Evolutionary conservation across 495 filamentous ascomycete species (phyloP).

Genomic region (Penicillium coffeae): DNA sequence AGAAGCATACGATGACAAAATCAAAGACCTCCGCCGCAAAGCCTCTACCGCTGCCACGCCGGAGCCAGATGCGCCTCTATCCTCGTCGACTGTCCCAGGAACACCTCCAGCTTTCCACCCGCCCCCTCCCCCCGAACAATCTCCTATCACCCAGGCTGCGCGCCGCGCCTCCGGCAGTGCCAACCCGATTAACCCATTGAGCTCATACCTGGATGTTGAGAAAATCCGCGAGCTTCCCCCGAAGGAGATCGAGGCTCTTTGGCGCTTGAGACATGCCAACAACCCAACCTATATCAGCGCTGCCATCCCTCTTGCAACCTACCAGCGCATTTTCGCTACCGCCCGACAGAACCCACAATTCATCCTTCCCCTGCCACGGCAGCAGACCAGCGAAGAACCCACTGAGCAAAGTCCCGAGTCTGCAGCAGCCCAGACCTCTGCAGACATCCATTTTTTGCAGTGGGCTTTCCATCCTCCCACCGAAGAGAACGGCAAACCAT

Average conservation of each 20-base stretch:
- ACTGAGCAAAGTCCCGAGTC: constrained; percentile 1
- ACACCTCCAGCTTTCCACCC: constrained; percentile 27
- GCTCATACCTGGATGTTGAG: constrained; percentile 74
- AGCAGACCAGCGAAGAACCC: constrained; percentile 31
- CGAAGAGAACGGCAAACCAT: constrained; percentile 57
- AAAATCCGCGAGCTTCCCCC: constrained; percentile 68
- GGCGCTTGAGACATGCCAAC: constrained; percentile 81
- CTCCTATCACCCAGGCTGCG: constrained; percentile 32
- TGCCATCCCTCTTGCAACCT: constrained; percentile 68
- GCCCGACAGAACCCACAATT: constrained; percentile 80
- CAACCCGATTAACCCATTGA: constrained; percentile 72
- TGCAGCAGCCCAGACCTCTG: constrained; percentile 15
- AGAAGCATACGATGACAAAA: constrained; percentile 78
- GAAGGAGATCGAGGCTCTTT: constrained; percentile 83
- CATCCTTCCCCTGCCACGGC: constrained; percentile 80
- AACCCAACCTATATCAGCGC: constrained; percentile 74
- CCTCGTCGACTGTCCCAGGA: constrained; percentile 9
- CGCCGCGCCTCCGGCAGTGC: constrained; percentile 23
- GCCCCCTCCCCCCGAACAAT: constrained; percentile 28
- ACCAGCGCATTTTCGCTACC: constrained; percentile 58
- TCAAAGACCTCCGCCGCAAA: constrained; percentile 58
- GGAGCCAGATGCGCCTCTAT: constrained; percentile 26
- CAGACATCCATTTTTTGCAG: constrained; percentile 50
- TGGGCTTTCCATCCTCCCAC: constrained; percentile 77
- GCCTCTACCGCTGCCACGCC: constrained; percentile 56